Conservation (phyloP, 208 protist genomes). For the Dictyostelium gargantuum region DNA sequence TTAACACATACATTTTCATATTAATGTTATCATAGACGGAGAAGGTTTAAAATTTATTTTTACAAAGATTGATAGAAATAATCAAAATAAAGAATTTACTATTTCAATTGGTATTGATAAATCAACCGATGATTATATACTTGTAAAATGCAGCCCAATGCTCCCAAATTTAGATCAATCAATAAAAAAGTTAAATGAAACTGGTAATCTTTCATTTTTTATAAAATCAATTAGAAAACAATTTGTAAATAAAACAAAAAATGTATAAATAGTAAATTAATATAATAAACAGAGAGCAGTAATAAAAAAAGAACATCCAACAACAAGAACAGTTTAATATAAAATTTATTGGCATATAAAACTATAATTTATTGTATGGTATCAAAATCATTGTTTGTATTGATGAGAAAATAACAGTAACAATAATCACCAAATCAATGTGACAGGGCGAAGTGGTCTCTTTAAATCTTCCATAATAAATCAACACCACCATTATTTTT, state of each 20-base stretch:
- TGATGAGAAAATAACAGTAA: too few relatives aligned
- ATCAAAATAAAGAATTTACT: background rate
- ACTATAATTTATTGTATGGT: too few relatives aligned
- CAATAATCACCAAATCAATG: too few relatives aligned
- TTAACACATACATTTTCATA: background rate
- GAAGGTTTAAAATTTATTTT: constrained; percentile 1
- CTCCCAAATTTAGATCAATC: background rate
- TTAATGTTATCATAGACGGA: background rate
- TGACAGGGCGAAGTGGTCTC: too few relatives aligned
- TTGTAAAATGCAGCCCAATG: background rate
- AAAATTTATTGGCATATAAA: too few relatives aligned
- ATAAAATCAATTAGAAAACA: constrained; percentile 2
- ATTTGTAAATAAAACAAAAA: background rate
- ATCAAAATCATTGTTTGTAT: too few relatives aligned
- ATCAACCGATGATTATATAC: background rate
- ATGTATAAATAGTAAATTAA: background rate
- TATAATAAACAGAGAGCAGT: too few relatives aligned
- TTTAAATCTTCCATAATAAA: too few relatives aligned
- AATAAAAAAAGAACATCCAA: too few relatives aligned
- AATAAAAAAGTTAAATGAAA: background rate
- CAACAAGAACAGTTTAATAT: too few relatives aligned
- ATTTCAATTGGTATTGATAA: background rate
- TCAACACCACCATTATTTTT: too few relatives aligned
- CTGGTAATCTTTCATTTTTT: background rate
- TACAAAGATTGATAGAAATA: background rate